phyloP scores from a whole-genome alignment of 305 asterid species.

The Solanum hybrid region DNA sequence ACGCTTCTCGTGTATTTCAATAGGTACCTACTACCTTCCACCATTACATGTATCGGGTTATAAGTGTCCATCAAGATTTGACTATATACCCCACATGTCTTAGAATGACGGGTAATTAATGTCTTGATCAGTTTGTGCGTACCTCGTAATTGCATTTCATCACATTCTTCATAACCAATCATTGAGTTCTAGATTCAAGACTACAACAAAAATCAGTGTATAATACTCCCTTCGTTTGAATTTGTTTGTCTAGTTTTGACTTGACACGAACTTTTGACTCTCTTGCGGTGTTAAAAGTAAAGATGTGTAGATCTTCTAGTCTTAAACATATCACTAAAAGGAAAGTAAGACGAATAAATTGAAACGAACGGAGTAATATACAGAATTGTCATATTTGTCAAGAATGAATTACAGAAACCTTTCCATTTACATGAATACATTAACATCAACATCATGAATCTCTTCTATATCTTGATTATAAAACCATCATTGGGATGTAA shows the following conservation, averaged over 20 bases:
- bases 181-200: background rate
- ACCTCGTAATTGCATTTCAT: background rate
- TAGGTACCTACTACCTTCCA: background rate
- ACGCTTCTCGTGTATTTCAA: background rate
- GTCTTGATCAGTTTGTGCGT: background rate
- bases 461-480: background rate
- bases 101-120: background rate
- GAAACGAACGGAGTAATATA: background rate
- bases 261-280: background rate
- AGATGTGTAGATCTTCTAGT: background rate
- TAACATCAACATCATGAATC: background rate
- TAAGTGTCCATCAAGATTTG: background rate
- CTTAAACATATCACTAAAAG: background rate
- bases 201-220: background rate
- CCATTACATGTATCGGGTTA: too few relatives aligned
- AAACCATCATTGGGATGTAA: constrained; percentile 29
- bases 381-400: background rate
- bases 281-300: background rate
- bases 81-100: background rate
- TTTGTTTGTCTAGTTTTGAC: background rate
- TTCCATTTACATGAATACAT: background rate
- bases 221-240: background rate
- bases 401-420: background rate
- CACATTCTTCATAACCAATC: background rate
- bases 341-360: background rate